These are phyloP conservation scores for Berberis thunbergii DNA, from an alignment of 164 flowering plant species.

Conservation along the genomic window DNA sequence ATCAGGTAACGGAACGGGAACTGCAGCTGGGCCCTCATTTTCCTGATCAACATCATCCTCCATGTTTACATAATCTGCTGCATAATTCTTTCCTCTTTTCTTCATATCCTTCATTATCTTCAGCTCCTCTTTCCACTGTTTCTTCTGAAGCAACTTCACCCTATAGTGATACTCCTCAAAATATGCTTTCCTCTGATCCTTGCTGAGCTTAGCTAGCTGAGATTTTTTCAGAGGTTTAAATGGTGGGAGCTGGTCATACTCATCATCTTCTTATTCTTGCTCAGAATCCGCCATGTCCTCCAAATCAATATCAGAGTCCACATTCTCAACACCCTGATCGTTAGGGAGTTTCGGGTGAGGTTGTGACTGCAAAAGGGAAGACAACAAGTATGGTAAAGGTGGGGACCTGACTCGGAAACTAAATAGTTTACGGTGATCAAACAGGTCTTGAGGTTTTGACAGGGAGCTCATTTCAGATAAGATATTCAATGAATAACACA, in stretches of 20 bases:
- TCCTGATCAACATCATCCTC: slow-evolving; percentile 63
- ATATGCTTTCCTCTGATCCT: slow-evolving; percentile 81
- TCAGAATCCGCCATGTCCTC: slow-evolving; percentile 73
- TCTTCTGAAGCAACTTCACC: slow-evolving; percentile 90
- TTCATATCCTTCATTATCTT: slow-evolving; percentile 66
- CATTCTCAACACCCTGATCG: slow-evolving; percentile 57
- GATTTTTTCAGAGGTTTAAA: slow-evolving; percentile 78
- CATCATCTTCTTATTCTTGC: slow-evolving; percentile 70
- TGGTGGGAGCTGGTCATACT: slow-evolving; percentile 93
- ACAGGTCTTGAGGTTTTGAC: slow-evolving; percentile 70
- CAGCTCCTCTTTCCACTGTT: slow-evolving; percentile 85
- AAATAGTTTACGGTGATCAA: slow-evolving; percentile 69
- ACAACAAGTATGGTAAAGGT: slow-evolving; percentile 80
- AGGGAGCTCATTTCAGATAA: slow-evolving; percentile 67
- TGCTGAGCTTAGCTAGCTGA: slow-evolving; percentile 74
- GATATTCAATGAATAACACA: slow-evolving; percentile 81
- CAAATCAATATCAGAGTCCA: slow-evolving; percentile 78
- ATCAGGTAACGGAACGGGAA: slow-evolving; percentile 82
- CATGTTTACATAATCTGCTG: slow-evolving; percentile 18
- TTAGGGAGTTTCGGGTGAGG: slow-evolving; percentile 78
- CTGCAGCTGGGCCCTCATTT: slow-evolving; percentile 62
- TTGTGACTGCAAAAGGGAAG: slow-evolving; percentile 79
- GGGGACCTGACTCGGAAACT: slow-evolving; percentile 81
- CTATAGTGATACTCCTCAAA: slow-evolving; percentile 92
- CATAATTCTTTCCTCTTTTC: slow-evolving; percentile 39